Conservation (phyloP, 495 filamentous ascomycete genomes). For the Bombardia bombarda region DNA sequence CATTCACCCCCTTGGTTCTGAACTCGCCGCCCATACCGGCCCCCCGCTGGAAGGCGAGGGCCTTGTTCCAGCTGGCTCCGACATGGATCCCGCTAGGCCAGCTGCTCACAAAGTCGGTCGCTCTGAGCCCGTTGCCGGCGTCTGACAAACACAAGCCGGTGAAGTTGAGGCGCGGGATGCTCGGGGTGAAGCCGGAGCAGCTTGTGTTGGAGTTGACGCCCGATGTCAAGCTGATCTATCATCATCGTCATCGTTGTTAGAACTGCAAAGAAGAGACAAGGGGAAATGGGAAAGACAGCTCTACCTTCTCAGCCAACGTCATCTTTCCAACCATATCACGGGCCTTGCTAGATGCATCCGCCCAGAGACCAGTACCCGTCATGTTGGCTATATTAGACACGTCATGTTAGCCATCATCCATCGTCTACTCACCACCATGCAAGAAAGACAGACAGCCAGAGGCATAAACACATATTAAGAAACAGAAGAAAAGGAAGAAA, state of each 20-base stretch:
- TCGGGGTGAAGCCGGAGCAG: conserved; percentile 45
- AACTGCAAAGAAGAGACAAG: neutral
- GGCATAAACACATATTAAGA: too few species aligned
- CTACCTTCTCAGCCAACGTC: conserved; percentile 54
- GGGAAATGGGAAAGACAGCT: conserved; percentile 26
- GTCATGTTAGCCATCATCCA: neutral
- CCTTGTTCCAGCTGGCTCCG: conserved; percentile 51
- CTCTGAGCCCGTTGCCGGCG: conserved; percentile 53
- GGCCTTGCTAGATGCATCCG: conserved; percentile 43
- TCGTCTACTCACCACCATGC: neutral
- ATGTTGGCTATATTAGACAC: conserved; percentile 42
- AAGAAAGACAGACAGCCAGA: too few species aligned
- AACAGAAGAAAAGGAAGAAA: neutral
- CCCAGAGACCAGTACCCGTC: conserved; percentile 35
- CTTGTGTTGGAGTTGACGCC: conserved; percentile 34
- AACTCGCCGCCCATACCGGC: conserved; percentile 51
- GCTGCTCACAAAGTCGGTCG: conserved; percentile 52
- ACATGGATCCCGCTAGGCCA: conserved; percentile 51
- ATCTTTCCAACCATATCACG: conserved; percentile 45
- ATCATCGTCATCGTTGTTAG: neutral
- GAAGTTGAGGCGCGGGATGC: conserved; percentile 50
- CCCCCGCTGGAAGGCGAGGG: conserved; percentile 40
- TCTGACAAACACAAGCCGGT: conserved; percentile 57
- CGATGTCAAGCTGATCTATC: conserved; percentile 43
- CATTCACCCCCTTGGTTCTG: conserved; percentile 55